These are phyloP conservation scores for Zalerion maritima DNA, from an alignment of 495 filamentous ascomycete species.

Conservation along the genomic window DNA sequence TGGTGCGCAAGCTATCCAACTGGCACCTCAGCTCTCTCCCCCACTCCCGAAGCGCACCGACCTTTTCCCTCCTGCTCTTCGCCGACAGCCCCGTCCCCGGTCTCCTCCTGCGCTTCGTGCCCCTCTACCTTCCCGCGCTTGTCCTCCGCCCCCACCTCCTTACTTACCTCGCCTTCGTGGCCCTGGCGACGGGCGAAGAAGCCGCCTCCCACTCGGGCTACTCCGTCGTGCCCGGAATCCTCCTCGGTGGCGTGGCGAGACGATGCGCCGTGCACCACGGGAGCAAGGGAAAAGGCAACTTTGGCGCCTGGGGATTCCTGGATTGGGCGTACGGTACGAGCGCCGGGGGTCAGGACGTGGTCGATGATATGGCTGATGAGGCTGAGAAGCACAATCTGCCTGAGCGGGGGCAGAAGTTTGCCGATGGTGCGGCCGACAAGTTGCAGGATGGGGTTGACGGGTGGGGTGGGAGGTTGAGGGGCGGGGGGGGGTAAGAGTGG, in stretches of 20 bases:
- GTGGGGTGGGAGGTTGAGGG: conserved; percentile 9
- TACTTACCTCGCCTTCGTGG: conserved; percentile 58
- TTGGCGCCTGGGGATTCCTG: conserved; percentile 58
- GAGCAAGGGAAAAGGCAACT: conserved; percentile 52
- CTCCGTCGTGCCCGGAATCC: conserved; percentile 53
- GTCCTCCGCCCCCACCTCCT: conserved; percentile 58
- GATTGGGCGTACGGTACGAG: conserved; percentile 67
- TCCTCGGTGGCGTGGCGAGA: conserved; percentile 60
- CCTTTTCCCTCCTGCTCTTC: conserved; percentile 49
- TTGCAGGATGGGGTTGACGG: conserved; percentile 22
- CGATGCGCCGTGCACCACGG: conserved; percentile 55
- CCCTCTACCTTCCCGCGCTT: conserved; percentile 56
- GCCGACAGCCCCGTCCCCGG: conserved; percentile 68
- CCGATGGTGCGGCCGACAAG: conserved; percentile 18
- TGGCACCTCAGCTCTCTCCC: no score
- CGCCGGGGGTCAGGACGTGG: conserved; percentile 38
- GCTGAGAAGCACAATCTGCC: conserved; percentile 44
- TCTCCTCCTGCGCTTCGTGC: conserved; percentile 52
- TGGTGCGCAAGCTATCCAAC: conserved; percentile 30
- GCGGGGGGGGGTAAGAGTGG: no score
- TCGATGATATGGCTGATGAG: conserved; percentile 40
- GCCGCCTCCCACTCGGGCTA: conserved; percentile 68
- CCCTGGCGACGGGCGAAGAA: conserved; percentile 59
- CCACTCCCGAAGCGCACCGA: conserved; percentile 40
- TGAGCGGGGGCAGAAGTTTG: conserved; percentile 26